phyloP scores from a whole-genome alignment of 2,329 filamentous ascomycete genomes.

The Shiraia bambusicola region DNA sequence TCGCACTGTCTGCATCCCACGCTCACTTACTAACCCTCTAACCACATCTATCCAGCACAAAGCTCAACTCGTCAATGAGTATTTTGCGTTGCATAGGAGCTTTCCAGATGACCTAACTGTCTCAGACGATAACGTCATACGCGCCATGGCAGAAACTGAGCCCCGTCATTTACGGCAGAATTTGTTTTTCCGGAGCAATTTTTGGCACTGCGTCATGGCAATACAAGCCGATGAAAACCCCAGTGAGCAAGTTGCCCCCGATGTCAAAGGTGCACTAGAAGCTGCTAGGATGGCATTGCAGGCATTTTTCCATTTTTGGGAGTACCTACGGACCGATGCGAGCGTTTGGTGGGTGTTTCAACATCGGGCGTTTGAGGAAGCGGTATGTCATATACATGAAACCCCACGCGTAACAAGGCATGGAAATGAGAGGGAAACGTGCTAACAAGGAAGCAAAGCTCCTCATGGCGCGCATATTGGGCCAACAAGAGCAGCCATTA shows the following conservation, averaged over 20 bases:
- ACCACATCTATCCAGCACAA: slow-evolving; percentile 69
- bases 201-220: slow-evolving; percentile 80
- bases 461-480: slow-evolving; percentile 44
- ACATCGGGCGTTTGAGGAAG: slow-evolving; percentile 77
- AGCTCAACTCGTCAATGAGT: slow-evolving; percentile 67
- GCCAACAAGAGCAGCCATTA: slow-evolving; percentile 37
- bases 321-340: slow-evolving; percentile 68
- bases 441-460: slow-evolving; percentile 26
- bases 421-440: too few species aligned
- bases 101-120: slow-evolving; percentile 71
- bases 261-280: slow-evolving; percentile 70
- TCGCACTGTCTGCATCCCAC: slow-evolving; percentile 72
- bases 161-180: slow-evolving; percentile 72
- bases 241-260: slow-evolving; percentile 53
- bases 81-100: slow-evolving; percentile 69
- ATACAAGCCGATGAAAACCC: slow-evolving; percentile 70
- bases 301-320: slow-evolving; percentile 73
- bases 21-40: slow-evolving; percentile 72
- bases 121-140: slow-evolving; percentile 63
- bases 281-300: slow-evolving; percentile 74
- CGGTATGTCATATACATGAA: slow-evolving; percentile 55
- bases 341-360: slow-evolving; percentile 85
- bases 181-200: slow-evolving; percentile 77
- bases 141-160: slow-evolving; percentile 59
- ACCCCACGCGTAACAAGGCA: background rate